phyloP scores from a whole-genome alignment of 345 rosid genomes.

The Syzygium grande region DNA sequence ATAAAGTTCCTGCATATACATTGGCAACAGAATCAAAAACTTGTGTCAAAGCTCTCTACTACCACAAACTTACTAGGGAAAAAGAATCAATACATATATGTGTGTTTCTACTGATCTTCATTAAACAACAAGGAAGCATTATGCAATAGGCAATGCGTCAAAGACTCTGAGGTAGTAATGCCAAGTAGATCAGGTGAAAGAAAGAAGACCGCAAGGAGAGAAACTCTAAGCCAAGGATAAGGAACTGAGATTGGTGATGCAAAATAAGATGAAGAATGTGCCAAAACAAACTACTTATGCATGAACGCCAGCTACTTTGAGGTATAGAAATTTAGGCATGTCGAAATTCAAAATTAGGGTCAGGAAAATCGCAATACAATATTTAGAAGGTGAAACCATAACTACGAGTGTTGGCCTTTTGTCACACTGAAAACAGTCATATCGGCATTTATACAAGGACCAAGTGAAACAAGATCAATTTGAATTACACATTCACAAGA shows the following conservation, averaged over 20 bases:
- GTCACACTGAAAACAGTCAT: not conserved
- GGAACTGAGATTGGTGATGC: not conserved
- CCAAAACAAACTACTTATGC: not conserved
- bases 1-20: slow-evolving; percentile 50
- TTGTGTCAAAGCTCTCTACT: not conserved
- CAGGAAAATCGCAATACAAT: not conserved
- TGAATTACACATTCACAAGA: not conserved
- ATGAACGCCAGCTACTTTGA: not conserved
- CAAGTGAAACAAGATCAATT: not conserved
- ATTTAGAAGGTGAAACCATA: not conserved
- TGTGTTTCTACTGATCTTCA: not conserved
- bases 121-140: not conserved
- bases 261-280: not conserved
- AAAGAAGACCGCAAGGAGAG: not conserved
- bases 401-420: not conserved
- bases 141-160: not conserved
- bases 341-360: not conserved
- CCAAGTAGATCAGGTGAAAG: not conserved
- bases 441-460: not conserved
- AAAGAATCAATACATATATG: not conserved
- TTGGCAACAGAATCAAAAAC: slow-evolving; percentile 1
- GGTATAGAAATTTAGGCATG: not conserved
- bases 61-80: not conserved
- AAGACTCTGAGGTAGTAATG: not conserved
- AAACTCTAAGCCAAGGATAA: not conserved